phyloP scores from a whole-genome alignment of 2,329 filamentous ascomycete species.

The Tolypocladium sp. region DNA sequence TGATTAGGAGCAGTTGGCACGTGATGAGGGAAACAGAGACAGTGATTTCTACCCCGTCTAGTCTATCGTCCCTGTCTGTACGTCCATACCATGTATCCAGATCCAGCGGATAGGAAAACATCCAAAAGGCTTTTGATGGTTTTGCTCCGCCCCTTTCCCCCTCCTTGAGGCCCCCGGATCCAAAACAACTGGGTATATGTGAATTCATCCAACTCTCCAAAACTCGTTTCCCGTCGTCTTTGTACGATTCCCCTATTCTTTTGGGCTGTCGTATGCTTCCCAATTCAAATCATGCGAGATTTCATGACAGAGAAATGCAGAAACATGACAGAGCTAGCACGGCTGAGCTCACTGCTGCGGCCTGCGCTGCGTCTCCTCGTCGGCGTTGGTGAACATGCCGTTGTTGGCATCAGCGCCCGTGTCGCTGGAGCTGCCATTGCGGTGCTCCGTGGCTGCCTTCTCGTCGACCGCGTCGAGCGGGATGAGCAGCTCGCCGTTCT shows the following conservation, averaged over 20 bases:
- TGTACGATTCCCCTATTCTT: neutral
- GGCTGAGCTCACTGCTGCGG: constrained; percentile 3
- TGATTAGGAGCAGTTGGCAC: neutral
- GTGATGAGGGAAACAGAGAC: neutral
- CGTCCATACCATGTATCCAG: neutral
- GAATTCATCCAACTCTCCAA: neutral
- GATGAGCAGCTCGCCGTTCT: constrained; percentile 48
- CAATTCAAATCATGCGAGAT: neutral
- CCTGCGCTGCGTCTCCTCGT: constrained; percentile 24
- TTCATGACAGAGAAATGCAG: neutral
- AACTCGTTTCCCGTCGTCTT: neutral
- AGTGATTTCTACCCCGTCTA: neutral
- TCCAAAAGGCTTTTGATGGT: neutral
- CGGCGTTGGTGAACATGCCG: constrained; percentile 17
- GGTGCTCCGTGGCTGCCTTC: constrained; percentile 18
- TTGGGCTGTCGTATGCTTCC: neutral
- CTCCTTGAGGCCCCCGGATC: neutral
- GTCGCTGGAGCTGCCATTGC: constrained; percentile 17
- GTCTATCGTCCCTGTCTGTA: neutral
- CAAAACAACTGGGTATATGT: neutral
- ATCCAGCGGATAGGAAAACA: neutral
- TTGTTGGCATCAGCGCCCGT: constrained; percentile 10
- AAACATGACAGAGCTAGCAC: neutral
- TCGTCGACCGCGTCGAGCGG: constrained; percentile 32
- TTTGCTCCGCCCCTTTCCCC: neutral